Base-by-base conservation (phyloP, 768 basidiomycete species). In the Boletus edulis region DNA sequence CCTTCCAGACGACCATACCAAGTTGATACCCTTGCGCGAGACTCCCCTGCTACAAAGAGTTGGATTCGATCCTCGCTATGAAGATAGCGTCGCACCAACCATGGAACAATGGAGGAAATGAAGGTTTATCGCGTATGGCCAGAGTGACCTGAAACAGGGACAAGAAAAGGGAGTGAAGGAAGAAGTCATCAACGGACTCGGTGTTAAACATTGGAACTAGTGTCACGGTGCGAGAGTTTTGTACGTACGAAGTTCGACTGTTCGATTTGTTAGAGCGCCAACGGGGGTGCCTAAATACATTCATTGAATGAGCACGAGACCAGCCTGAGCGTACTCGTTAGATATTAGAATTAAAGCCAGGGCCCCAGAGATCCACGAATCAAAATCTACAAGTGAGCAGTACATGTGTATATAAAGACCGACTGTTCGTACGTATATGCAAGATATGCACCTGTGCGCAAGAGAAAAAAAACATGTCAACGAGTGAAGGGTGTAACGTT, bases 161-260 rank as follows among this genome's bases (percentile, higher is more conserved):
- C 66, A 56, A 40, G 76, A 76, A 18, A 70, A 73, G 1, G 75
- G 73, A 1, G 76, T 80, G 1, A 81, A 86, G 58, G 81, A 83
- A 60, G 82, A 85, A 59, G 56, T 79, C 41, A 72, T 85, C 45
- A 77, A 75, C 18, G 83, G 83, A 0, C 73, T 85, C 1, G 54
- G 82, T 5, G 81, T 85, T 9, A 81, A 78, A 60, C 81, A 84
- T 55, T 85, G 81, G 58, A 84, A 76, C 58, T 86, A 56, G 61
- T 7, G 3, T 5, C 32, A 5, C 18, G 18, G 32, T 40, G 20
- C 15, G 31, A 10, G 18, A 5, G 6, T 44, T 10, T 31, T 18
- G 17, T 27, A 24, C 4, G 24, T 24, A 24, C 24, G 5, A 18
- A 46, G 31, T 20, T 46, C n/a, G 29, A 31, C 29, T 29, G 32